phyloP scores from a whole-genome alignment of 768 basidiomycete species.

The Tulasnella sp. region DNA sequence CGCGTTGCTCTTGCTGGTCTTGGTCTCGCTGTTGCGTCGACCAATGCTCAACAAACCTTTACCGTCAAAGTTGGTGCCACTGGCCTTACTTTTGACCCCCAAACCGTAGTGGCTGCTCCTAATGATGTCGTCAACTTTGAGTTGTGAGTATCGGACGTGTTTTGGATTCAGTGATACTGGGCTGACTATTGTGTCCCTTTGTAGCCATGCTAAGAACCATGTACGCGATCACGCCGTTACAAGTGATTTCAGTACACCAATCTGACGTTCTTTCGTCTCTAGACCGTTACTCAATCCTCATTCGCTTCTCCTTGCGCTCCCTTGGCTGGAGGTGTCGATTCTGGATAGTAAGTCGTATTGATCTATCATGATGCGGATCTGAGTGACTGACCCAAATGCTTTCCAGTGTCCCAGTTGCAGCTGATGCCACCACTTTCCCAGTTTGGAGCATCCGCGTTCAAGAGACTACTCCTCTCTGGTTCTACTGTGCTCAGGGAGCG shows the following conservation, averaged over 20 bases:
- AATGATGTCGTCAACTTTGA: constrained; percentile 39
- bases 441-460: constrained; percentile 11
- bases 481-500: constrained; percentile 14
- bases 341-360: constrained; percentile 5
- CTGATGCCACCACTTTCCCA: constrained; percentile 13
- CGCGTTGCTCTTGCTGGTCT: background rate
- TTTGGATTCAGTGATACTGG: background rate
- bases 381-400: background rate
- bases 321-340: constrained; percentile 13
- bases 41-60: constrained; percentile 5
- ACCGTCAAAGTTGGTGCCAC: constrained; percentile 10
- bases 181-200: background rate
- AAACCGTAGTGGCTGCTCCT: constrained; percentile 30
- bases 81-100: constrained; percentile 36
- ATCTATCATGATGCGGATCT: background rate
- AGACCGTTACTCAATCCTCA: constrained; percentile 40
- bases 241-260: constrained; percentile 29
- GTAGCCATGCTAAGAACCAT: constrained; percentile 8
- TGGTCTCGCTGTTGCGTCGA: background rate
- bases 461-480: constrained; percentile 13
- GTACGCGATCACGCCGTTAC: background rate
- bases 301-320: constrained; percentile 23
- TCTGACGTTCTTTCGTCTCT: constrained; percentile 22
- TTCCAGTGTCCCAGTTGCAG: constrained; percentile 13
- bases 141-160: constrained; percentile 34